Conservation (phyloP, 225 moss, liverwort and hornwort genomes). For the Pseudoscleropodium purum region DNA sequence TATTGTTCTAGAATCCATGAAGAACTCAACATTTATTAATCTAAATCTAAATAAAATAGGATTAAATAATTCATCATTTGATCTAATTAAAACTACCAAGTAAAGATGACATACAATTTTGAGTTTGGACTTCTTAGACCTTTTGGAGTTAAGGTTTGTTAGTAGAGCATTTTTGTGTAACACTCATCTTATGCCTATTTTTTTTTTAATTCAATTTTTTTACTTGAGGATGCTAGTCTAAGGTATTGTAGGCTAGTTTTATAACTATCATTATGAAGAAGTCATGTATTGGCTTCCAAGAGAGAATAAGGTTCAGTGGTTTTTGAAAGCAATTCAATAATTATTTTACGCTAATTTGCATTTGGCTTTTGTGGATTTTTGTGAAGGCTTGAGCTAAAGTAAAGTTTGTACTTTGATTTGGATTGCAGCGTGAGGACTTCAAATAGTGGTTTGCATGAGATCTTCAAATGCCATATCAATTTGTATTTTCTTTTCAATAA, state of each 20-base stretch:
- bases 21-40: background rate
- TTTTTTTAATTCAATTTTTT: background rate
- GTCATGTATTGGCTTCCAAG: background rate
- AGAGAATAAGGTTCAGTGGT: background rate
- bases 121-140: background rate
- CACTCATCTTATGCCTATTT: background rate
- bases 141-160: background rate
- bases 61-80: too few species aligned
- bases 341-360: background rate
- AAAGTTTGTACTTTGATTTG: background rate
- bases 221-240: background rate
- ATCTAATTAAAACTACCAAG: background rate
- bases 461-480: background rate
- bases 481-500: background rate
- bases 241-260: background rate
- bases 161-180: background rate
- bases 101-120: rapidly evolving
- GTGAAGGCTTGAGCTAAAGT: background rate
- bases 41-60: background rate
- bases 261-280: background rate
- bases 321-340: background rate
- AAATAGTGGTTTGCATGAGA: background rate
- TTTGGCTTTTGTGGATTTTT: background rate
- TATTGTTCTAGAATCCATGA: background rate
- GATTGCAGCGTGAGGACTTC: background rate